Evolutionary conservation across 106 monocot genomes (phyloP), one percentile per base, ranked within the genome.

Genomic region (Platanthera guangdongensis): DNA sequence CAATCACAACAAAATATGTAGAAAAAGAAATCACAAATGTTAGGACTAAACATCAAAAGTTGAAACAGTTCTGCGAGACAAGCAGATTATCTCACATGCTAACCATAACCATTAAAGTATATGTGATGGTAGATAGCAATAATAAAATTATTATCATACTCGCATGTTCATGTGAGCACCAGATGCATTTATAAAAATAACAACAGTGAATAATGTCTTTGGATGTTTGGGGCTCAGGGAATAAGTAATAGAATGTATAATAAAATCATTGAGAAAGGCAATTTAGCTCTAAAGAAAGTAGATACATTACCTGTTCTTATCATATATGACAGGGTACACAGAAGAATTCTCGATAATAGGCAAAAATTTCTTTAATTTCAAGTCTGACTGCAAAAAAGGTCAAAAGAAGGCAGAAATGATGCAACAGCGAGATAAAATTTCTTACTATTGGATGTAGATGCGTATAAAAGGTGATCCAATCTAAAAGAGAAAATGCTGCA

Each of bases 301-400:
- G 53, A 72, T 46, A 46, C 10, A 30, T 79, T 81, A 99, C 97
- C 94, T 99, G 60, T 90, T 90, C 50, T 63, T 84, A 74, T 99
- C 94, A 85, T 87, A 94, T 59, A 99, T 91, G n/a, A 99, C 97
- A 86, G 97, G 97, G 75, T 87, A 99, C 1, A 99, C 94, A 67
- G 89, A 85, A 46, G 94, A 99, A 49, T 90, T 75, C 83, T 99
- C 94, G 63, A 99, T 91, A 82, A 94, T 94, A 72, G 88, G 94
- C 84, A 99, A 87, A 81, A 92, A 99, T 60, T 90, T 94, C 91
- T 99, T 99, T 76, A 99, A 71, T 77, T 94, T 94, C 76, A 82
- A 59, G 82, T 99, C 97, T 15, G 91, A 89, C 97, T 99, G 83
- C 73, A 50, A 86, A 68, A 49, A 55, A 51, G 47, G 6, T 25